phyloP scores from a whole-genome alignment of 352 stramenopile species.

The Phytopythium delawarense region DNA sequence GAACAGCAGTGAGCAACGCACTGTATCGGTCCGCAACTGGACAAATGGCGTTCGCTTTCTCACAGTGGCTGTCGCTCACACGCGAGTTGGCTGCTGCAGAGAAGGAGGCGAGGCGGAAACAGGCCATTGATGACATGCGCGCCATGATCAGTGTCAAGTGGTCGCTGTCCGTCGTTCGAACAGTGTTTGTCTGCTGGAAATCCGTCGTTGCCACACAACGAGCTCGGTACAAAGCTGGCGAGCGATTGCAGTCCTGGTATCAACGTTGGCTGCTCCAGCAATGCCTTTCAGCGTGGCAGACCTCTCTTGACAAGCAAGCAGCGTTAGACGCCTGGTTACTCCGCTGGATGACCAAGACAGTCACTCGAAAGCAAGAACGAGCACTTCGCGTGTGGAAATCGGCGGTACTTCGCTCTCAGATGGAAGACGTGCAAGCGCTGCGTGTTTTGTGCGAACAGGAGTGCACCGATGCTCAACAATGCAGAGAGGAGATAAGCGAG shows the following conservation, averaged over 20 bases:
- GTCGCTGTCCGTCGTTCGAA: constrained; percentile 19
- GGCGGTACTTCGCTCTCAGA: constrained; percentile 2
- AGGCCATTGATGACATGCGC: constrained; percentile 26
- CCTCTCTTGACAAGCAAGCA: constrained; percentile 8
- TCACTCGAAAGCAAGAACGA: neutral
- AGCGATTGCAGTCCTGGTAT: constrained; percentile 14
- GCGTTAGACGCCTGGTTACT: neutral
- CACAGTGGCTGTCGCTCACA: constrained; percentile 20
- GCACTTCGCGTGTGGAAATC: constrained; percentile 7
- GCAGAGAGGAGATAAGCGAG: neutral
- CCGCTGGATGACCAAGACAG: constrained; percentile 5
- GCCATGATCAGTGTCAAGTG: constrained; percentile 32
- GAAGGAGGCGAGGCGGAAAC: constrained; percentile 16
- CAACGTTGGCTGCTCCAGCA: constrained; percentile 8
- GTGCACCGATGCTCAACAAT: neutral
- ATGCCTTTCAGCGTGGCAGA: constrained; percentile 16
- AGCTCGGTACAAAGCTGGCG: constrained; percentile 9
- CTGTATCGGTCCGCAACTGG: constrained; percentile 34
- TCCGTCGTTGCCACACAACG: constrained; percentile 3
- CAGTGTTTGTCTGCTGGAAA: constrained; percentile 29
- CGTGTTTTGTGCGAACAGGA: neutral
- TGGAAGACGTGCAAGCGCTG: constrained; percentile 4
- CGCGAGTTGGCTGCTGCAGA: constrained; percentile 14
- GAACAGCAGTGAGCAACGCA: constrained; percentile 28
- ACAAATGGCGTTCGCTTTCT: constrained; percentile 31